Evolutionary conservation across 176 grass and related monocot species (phyloP), one percentile per base, ranked within the genome.

Genomic region (Cenchrus americanus): DNA sequence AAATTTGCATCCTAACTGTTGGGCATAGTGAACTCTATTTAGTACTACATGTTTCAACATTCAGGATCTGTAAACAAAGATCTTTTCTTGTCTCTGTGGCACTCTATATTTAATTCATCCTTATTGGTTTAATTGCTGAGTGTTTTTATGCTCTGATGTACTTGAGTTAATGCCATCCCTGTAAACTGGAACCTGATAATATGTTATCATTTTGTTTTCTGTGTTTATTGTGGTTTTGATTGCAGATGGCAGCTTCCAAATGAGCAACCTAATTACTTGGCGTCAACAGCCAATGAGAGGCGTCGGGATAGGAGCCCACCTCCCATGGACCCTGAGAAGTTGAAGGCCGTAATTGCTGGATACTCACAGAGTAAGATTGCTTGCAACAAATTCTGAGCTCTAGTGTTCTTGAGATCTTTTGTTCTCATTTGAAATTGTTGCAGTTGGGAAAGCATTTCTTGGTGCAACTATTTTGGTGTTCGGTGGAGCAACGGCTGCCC

Each of bases 371-470:
- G 95, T 97, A 94, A 80, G 27, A 78, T 77, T 57, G 5, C 5
- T 54, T 44, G 49, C 27, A 48, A 14, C 18, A 82, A 32, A 53
- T 0, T 19, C 3, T 76, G 4, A 76, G 18, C 49, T 73, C 17
- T 44, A 70, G 43, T 83, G 4, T 73, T 85, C 26, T 59, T 58
- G 72, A 65, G 8, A 49, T 83, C 9, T 52, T 55, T 40, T 61
- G 2, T 76, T 34, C 66, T 68, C 34, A 80, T 30, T 80, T 85
- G 57, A 44, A 12, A 70, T 50, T 41, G 69, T 72, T 86, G 51
- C 88, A 98, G 96, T 98, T 93, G 93, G 84, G 18, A 98, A 95
- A 70, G 96, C 93, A 75, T 95, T 95, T 90, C 50, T 75, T 62
- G 82, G 57, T 92, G 91, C 89, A 2, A 95, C 91, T 64, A 18